These are phyloP conservation scores for Fusarium armeniacum DNA, from an alignment of 2,329 filamentous ascomycete genomes.

Conservation along the genomic window DNA sequence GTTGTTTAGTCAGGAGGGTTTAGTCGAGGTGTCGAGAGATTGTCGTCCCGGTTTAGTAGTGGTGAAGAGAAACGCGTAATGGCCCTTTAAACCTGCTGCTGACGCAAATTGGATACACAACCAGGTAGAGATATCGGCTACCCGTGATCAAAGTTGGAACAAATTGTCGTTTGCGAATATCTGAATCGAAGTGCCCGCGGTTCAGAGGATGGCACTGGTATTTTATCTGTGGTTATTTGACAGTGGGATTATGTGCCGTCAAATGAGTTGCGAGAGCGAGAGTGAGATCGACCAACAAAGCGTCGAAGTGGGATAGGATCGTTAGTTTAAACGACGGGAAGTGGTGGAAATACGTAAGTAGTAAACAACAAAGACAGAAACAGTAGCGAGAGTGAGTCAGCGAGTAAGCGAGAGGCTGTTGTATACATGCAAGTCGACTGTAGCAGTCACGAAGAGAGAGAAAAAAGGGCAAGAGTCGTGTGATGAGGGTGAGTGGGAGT, in stretches of 20 bases:
- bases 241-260: constrained; percentile 20
- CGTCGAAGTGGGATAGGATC: constrained; percentile 13
- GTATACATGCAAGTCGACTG: constrained; percentile 3
- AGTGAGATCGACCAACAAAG: constrained; percentile 33
- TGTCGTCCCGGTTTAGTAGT: constrained; percentile 18
- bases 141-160: constrained; percentile 12
- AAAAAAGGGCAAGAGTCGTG: constrained; percentile 19
- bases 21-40: constrained; percentile 5
- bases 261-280: constrained; percentile 37
- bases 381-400: constrained; percentile 34
- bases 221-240: constrained; percentile 16
- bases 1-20: constrained; percentile 8
- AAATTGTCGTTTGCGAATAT: constrained; percentile 14
- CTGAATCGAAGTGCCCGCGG: constrained; percentile 20
- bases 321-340: constrained; percentile 26
- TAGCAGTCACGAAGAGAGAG: constrained; percentile 28
- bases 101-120: constrained; percentile 21
- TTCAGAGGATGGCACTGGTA: background rate
- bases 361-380: constrained; percentile 7
- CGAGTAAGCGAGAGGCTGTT: constrained; percentile 2
- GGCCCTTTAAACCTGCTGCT: constrained; percentile 11
- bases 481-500: constrained; percentile 26
- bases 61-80: constrained; percentile 19
- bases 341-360: constrained; percentile 3
- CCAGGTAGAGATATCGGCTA: constrained; percentile 4